Evolutionary conservation across 441 rosid genomes (phyloP), one percentile per base, ranked within the genome.

Genomic region (Arabidopsis lyrata): DNA sequence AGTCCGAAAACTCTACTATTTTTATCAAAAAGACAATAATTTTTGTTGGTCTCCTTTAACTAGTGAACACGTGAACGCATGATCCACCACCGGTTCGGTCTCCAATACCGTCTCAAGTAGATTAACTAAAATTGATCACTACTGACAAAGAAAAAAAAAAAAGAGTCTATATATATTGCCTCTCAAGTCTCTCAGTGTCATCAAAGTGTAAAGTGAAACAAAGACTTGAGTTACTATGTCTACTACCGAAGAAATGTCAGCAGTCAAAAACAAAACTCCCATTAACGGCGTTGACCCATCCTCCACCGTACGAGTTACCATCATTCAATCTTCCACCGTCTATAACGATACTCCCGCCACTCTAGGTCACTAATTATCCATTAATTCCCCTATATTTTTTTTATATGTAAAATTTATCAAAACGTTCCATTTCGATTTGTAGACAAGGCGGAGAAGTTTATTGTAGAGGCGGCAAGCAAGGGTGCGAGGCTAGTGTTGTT

Each of bases 281-380:
- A 62, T 65, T 62, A 41, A 38, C 78, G 78, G 76, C 41, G 81
- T 94, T 36, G 87, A 83, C 61, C 84, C 87, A 91, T 83, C 81
- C 48, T 74, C 80, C 20, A 82, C 73, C 59, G 88, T 92, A n/a
- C 87, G 97, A 44, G 96, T 88, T 64, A 88, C 99, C 50, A 87
- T 92, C 41, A 90, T 92, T 74, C 97, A 92, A 81, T 92, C 97
- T 57, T 86, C 97, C 81, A 89, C 97, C 44, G 74, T 90, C 75
- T 90, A 89, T 83, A 89, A 92, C 73, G 96, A 90, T 70, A 92
- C 97, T 6, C 88, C 97, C 27, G 93, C 97, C 67, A 92, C 99
- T 32, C 82, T 92, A 12, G 93, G 97, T 88, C 61, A 31, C 0
- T 34, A 15, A 32, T 6, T 15, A 50, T 22, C 24, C 24, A 15